These are phyloP conservation scores for Thalassiosira ordinaria DNA, from an alignment of 352 stramenopile species.

Conservation along the genomic window DNA sequence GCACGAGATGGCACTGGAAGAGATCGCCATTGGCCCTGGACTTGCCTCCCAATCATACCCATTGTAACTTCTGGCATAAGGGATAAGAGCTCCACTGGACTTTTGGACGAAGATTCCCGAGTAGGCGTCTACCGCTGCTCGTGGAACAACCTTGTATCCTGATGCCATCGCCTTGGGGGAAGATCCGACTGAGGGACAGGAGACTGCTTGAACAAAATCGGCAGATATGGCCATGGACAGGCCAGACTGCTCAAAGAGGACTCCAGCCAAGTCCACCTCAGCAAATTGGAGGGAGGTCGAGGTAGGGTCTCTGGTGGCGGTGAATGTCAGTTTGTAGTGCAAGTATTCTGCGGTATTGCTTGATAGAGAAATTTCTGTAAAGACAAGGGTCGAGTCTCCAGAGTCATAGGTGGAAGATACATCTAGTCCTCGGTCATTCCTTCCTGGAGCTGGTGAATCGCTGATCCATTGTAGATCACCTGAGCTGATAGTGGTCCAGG, in stretches of 20 bases:
- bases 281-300: conserved; percentile 33
- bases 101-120: conserved; percentile 59
- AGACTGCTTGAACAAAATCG: conserved; percentile 11
- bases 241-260: conserved; percentile 15
- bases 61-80: conserved; percentile 71
- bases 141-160: conserved; percentile 15
- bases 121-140: conserved; percentile 24
- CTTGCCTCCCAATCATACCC: conserved; percentile 64
- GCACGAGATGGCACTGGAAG: conserved; percentile 20
- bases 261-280: conserved; percentile 27
- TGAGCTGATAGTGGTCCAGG: neutral
- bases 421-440: neutral
- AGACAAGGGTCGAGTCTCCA: neutral
- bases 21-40: conserved; percentile 44
- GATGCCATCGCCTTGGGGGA: conserved; percentile 6
- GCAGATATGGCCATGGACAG: neutral
- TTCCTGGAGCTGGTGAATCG: no score
- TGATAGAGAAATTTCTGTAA: neutral
- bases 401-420: neutral
- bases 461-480: conserved; percentile 4
- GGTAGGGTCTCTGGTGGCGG: conserved; percentile 6
- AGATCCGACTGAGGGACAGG: neutral
- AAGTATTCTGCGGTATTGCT: neutral
- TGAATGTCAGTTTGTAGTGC: neutral
- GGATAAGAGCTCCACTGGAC: conserved; percentile 50